Percentiles rank a stretch among this genome's conserved stretches.
These are phyloP conservation scores for Macaranga tanarius DNA, from an alignment of 441 rosid species.

Conservation along the genomic window DNA sequence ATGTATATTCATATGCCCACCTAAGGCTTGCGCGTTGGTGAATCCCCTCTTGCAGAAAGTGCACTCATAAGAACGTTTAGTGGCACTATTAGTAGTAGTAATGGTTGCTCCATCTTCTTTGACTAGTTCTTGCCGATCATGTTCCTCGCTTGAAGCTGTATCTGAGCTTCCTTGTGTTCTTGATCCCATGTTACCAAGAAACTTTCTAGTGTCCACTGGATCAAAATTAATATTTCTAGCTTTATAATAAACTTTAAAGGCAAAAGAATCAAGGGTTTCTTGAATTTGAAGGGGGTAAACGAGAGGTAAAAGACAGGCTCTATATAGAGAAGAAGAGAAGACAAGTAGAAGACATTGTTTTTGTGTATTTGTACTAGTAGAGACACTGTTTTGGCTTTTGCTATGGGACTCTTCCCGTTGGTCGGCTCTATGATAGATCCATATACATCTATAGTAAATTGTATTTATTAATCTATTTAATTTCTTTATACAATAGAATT, in stretches of 20 bases:
- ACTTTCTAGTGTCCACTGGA: neutral
- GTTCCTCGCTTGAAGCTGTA: conserved; percentile 31
- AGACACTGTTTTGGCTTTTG: conserved; percentile 32
- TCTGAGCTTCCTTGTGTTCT: conserved; percentile 31
- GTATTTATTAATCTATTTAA: neutral
- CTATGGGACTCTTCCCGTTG: conserved; percentile 21
- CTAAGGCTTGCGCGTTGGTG: conserved; percentile 84
- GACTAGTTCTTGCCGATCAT: conserved; percentile 24
- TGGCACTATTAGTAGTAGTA: neutral
- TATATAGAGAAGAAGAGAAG: conserved; percentile 16
- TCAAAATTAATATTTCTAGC: neutral
- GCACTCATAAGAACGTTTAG: conserved; percentile 60
- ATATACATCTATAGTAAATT: conserved; percentile 11
- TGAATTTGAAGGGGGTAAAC: conserved; percentile 2
- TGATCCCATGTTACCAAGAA: conserved; percentile 28
- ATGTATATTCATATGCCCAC: conserved; percentile 84
- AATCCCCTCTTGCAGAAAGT: conserved; percentile 74
- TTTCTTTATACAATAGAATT: neutral
- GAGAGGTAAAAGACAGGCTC: conserved; percentile 1
- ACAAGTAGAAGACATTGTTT: conserved; percentile 38
- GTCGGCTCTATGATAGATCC: conserved; percentile 35
- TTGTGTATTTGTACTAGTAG: conserved; percentile 14
- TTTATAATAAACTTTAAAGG: neutral
- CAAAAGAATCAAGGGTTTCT: neutral
- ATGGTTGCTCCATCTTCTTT: conserved; percentile 21